phyloP scores from a whole-genome alignment of 352 stramenopile genomes.

The Sclerospora graminicola region DNA sequence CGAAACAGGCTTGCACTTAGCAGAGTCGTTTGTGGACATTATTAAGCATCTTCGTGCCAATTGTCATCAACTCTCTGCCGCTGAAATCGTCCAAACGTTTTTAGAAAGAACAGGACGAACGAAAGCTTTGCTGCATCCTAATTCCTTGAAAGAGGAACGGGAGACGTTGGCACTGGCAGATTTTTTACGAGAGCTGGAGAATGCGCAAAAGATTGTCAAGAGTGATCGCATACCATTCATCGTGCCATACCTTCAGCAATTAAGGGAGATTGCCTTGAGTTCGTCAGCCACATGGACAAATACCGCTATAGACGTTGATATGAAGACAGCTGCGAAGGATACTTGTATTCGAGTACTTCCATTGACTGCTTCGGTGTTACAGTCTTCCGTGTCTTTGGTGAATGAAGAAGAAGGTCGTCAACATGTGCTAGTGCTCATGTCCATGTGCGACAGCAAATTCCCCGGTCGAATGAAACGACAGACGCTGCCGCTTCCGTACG shows the following conservation, averaged over 20 bases:
- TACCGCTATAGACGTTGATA: neutral
- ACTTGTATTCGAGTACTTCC: conserved; percentile 36
- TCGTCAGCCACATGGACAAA: conserved; percentile 14
- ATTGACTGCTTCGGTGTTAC: conserved; percentile 28
- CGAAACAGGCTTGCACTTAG: conserved; percentile 19
- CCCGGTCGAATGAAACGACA: conserved; percentile 62
- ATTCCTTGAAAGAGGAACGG: conserved; percentile 34
- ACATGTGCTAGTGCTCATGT: conserved; percentile 38
- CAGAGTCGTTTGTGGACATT: conserved; percentile 27
- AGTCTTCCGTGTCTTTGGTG: conserved; percentile 19
- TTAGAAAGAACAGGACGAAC: conserved; percentile 41
- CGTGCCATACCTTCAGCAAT: conserved; percentile 55
- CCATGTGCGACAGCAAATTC: conserved; percentile 72
- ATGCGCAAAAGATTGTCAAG: conserved; percentile 40
- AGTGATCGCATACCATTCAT: conserved; percentile 58
- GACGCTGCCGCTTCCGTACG: conserved; percentile 44
- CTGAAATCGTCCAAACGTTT: conserved; percentile 54
- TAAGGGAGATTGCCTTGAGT: conserved; percentile 34
- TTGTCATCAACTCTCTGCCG: conserved; percentile 40
- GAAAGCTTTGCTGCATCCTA: conserved; percentile 34
- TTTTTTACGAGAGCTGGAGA: conserved; percentile 56
- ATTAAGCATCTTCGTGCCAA: conserved; percentile 31
- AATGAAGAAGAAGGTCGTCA: neutral
- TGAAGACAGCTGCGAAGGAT: neutral
- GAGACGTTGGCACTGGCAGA: conserved; percentile 53